Conservation (phyloP, 768 basidiomycete species). For the Kwoniella europaea region DNA sequence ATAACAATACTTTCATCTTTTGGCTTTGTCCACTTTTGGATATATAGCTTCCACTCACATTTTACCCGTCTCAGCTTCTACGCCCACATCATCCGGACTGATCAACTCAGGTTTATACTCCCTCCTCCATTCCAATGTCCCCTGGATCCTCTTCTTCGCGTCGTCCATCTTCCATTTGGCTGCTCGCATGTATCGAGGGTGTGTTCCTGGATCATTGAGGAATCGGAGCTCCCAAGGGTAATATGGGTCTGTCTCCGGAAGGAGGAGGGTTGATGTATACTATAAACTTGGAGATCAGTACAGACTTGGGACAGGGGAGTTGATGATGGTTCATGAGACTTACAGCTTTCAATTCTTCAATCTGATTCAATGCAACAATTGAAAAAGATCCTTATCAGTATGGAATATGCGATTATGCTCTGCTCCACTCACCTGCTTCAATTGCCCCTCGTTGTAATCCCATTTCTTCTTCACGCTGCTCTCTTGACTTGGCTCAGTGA, state of each 20-base stretch:
- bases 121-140: conserved; percentile 80
- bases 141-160: conserved; percentile 76
- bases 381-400: no score
- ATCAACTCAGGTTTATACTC: conserved; percentile 86
- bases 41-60: conserved; percentile 65
- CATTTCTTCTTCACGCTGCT: conserved; percentile 65
- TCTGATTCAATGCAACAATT: conserved; percentile 50
- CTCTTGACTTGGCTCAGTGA: conserved; percentile 65
- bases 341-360: conserved; percentile 70
- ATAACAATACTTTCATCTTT: neutral
- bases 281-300: conserved; percentile 47
- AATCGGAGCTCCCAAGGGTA: conserved; percentile 77
- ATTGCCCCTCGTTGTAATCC: conserved; percentile 70
- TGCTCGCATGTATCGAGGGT: conserved; percentile 78
- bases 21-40: neutral
- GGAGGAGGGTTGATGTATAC: conserved; percentile 70
- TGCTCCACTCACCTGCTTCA: conserved; percentile 53
- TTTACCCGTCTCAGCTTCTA: conserved; percentile 84
- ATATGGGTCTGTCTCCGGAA: conserved; percentile 74
- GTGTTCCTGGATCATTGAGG: conserved; percentile 70
- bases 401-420: no score
- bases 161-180: conserved; percentile 81
- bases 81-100: conserved; percentile 72
- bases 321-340: conserved; percentile 29
- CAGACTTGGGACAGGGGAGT: no score